Base-by-base conservation (phyloP, 768 basidiomycete species). In the Daedaleopsis sinensis region DNA sequence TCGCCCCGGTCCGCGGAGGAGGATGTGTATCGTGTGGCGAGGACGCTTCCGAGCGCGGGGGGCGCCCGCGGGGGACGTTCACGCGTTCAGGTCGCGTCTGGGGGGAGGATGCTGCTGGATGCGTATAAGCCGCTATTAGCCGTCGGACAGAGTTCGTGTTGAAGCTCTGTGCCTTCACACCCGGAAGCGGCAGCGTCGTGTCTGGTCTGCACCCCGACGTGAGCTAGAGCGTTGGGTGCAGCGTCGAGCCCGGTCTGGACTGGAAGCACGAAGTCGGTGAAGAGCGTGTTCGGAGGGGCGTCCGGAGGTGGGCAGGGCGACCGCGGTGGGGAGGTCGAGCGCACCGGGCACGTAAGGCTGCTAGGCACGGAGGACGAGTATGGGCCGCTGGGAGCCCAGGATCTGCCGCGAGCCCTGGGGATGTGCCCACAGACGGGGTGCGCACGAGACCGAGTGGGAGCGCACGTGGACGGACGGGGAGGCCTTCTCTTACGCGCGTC, bases 201-300 rank as follows among this genome's bases (percentile, higher is more conserved):
- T 24, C 57, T 58, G 53, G 57, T 63, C 57, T 53, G 48, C 57
- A 57, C 55, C 57, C 52, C 62, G 58, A 57, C 62, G 35, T n/a
- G 50, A 48, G 12, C 62, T 23, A 52, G 58, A 12, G 19, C 6
- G 36, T 42, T 48, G 19, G 49, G 36, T 16, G 38, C 36, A 32
- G 21, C 52, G 57, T 23, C 55, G 32, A 48, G 58, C 43, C 58
- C 58, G 58, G 54, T 59, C 62, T 52, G 21, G 62, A 10, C 62
- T 42, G 5, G 18, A 18, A 10, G 11, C 5, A 12, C 39, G 13
- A 42, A 5, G 13, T 42, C 39, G 3, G 13, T 18, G 39, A 42
- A 42, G 39, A 18, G 5, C 39, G 39, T 42, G 39, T 42, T 42
- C 9, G 15, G 49, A 7, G 49, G 27, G 23, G 15, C 15, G 49